A percentile compares a stretch with the other conserved stretches of the same genome.
These are phyloP conservation scores for Cordyceps sp. DNA, from an alignment of 2,329 filamentous ascomycete species.

Conservation along the genomic window DNA sequence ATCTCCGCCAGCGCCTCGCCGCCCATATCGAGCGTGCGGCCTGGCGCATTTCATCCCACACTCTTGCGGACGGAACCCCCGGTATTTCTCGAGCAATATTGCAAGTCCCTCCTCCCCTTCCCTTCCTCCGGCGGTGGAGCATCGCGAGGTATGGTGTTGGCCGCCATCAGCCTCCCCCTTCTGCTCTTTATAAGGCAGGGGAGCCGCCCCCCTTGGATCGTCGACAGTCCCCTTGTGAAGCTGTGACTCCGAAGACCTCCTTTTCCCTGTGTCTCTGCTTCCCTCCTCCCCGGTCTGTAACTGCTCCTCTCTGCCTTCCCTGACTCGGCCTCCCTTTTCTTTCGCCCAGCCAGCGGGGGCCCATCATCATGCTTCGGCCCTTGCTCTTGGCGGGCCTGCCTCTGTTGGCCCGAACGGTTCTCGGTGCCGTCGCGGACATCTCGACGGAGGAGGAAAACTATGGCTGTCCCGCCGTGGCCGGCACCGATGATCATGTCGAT, in stretches of 20 bases:
- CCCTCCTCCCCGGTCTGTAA: background rate
- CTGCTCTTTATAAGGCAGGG: background rate
- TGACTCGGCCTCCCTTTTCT: background rate
- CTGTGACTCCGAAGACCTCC: background rate
- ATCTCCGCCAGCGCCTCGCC: no score
- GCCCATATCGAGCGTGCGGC: no score
- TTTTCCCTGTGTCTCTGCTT: background rate
- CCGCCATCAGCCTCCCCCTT: background rate
- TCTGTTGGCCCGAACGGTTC: conserved; percentile 9
- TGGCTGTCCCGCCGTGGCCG: no score
- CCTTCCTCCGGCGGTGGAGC: no score
- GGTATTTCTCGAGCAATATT: background rate
- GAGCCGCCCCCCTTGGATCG: background rate
- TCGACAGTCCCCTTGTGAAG: no score
- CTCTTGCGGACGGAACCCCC: no score
- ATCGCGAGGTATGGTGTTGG: no score
- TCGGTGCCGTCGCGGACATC: conserved; percentile 5
- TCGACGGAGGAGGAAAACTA: background rate
- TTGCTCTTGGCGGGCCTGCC: conserved; percentile 8
- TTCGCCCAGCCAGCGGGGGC: no score
- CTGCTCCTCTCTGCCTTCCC: background rate
- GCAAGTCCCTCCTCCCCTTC: no score
- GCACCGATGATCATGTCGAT: no score
- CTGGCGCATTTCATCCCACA: no score
- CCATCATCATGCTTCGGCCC: conserved; percentile 7